Evolutionary conservation across 1,139 yeast species (phyloP), one percentile per base, ranked within the genome.

Genomic region (Suhomyces atakaporum): DNA sequence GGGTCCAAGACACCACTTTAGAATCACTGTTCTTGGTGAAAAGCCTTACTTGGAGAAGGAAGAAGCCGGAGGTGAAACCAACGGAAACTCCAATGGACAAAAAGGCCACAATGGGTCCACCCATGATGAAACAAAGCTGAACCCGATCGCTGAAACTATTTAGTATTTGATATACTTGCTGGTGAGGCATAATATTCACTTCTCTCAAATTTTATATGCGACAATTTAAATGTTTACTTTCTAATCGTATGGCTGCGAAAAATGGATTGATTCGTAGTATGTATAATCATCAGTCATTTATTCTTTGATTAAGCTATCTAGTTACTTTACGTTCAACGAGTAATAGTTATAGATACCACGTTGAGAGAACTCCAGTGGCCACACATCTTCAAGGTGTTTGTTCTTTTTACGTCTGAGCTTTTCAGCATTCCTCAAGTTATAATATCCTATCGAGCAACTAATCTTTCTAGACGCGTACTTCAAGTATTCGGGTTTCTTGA

Each of bases 281-380:
- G 6, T 10, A 5, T 11, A 9, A 8, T n/a, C 27, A 22, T 22
- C n/a, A 14, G 13, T 25, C 14, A 32, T 32, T 27, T 25, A 20
- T 29, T 15, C 7, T 7, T 22, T 18, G 20, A 18, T 18, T 8
- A 18, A 18, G 20, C 5, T 18, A 18, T 18, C 8, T 5, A 18
- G 8, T 49, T 44, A 66, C 46, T 63, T 66, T 23, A 71, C 62
- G 47, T 72, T 72, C 35, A 72, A 56, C n/a, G 75, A 77, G 52
- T 83, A 83, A 53, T 83, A 83, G 51, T 81, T 80, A 56, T 82
- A 83, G 41, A 83, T 80, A 1, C 90, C 90, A 36, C 89, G 65
- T 55, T 83, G 87, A 45, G 73, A 63, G 43, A 72, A 72, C 42
- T 79, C 79, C 30, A 75, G 79, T 0, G 89, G 89, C 76, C 85